Evolutionary conservation across 192 early-diverging fungal genomes (phyloP), one percentile per base, ranked within the genome.

Genomic region (Pilaira anomala): DNA sequence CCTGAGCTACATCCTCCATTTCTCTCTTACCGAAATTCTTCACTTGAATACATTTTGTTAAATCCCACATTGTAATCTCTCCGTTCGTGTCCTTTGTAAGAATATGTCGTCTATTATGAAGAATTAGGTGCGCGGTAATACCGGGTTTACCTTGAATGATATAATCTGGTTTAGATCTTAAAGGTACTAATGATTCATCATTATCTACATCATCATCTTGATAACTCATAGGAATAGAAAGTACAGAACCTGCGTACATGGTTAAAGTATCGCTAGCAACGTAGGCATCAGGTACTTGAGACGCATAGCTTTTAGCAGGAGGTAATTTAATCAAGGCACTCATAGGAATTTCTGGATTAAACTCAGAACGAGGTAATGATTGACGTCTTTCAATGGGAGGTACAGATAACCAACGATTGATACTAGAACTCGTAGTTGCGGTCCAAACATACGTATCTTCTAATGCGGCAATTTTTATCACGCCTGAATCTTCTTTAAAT

Each of bases 401-500:
- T 40, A 91, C 79, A 62, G 87, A 87, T 7, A 81, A 73, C 93
- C 94, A 98, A 71, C 93, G 86, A 46, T 93, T 91, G 55, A 98
- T 80, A 41, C 74, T 84, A 3, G 93, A 90, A 13, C 82, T 83
- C 46, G 83, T 84, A 7, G 96, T 97, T 0, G 95, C 95, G 1
- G 95, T 94, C 94, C 93, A 97, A 12, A 97, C 79, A 64, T 86
- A 94, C 55, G 83, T 76, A 72, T 96, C 89, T 33, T 96, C 87
- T 16, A 90, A 78, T 1, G 91, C 93, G 18, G 90, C 91, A 63
- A 94, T 64, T 76, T 89, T 91, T n/a, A 86, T 79, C 12, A 98
- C 86, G 6, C 93, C 91, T 5, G 85, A 76, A 3, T 84, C 61
- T 73, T 97, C 95, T 67, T 89, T 91, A 56, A 91, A 95, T 22